Conservation (phyloP, 1,139 yeast genomes). For the Yamadazyma diddensiae region DNA sequence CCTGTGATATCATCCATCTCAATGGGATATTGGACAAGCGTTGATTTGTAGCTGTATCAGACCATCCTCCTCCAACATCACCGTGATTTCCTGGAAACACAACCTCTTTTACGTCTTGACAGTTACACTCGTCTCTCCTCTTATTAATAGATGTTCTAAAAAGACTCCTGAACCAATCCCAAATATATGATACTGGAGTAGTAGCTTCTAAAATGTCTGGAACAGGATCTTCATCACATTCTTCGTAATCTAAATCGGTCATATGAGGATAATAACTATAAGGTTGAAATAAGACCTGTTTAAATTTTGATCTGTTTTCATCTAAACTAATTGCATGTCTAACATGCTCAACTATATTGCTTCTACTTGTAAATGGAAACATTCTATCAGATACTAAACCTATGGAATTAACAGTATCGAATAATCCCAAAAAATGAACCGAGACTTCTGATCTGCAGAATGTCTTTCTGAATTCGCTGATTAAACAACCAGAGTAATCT, state of each 20-base stretch:
- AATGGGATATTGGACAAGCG: slow-evolving; percentile 41
- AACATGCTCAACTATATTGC: slow-evolving; percentile 51
- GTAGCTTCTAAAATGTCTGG: slow-evolving; percentile 1
- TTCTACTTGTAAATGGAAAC: slow-evolving; percentile 55
- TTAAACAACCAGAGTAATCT: slow-evolving; percentile 37
- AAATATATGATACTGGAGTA: background rate
- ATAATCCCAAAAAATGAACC: slow-evolving; percentile 59
- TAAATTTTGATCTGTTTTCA: slow-evolving; percentile 61
- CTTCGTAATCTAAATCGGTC: slow-evolving; percentile 21
- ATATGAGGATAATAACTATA: slow-evolving; percentile 29
- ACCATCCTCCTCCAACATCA: slow-evolving; percentile 67
- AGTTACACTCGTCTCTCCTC: slow-evolving; percentile 11
- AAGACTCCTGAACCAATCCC: background rate
- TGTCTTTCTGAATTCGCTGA: slow-evolving; percentile 49
- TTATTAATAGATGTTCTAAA: background rate
- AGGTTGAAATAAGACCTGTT: slow-evolving; percentile 48
- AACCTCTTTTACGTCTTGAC: slow-evolving; percentile 45
- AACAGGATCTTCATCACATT: slow-evolving; percentile 6
- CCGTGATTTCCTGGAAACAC: slow-evolving; percentile 71
- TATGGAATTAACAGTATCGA: slow-evolving; percentile 66
- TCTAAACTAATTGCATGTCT: slow-evolving; percentile 66
- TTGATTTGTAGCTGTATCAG: slow-evolving; percentile 29
- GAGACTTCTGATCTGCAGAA: slow-evolving; percentile 44
- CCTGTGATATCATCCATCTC: slow-evolving; percentile 58
- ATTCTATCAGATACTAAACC: slow-evolving; percentile 54